phyloP scores from a whole-genome alignment of 2,329 filamentous ascomycete species.

The Fusarium begoniae region DNA sequence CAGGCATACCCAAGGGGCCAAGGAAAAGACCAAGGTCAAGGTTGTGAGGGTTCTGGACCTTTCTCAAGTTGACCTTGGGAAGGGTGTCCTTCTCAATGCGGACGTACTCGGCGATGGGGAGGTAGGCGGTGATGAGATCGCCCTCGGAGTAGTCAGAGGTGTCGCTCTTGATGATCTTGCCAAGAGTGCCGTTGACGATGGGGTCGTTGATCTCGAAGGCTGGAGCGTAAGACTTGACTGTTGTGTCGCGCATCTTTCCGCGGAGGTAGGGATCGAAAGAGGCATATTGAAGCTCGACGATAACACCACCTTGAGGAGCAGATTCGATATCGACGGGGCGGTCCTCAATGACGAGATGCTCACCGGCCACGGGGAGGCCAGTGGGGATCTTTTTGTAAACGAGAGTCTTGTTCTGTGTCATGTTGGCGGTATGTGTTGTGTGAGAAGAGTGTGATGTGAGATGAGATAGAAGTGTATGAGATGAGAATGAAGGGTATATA shows the following conservation, averaged over 20 bases:
- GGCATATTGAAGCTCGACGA: conserved; percentile 76
- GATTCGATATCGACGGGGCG: conserved; percentile 71
- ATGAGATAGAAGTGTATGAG: background rate
- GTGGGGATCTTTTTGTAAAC: conserved; percentile 76
- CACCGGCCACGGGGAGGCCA: conserved; percentile 73
- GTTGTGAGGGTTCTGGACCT: conserved; percentile 75
- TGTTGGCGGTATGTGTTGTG: conserved; percentile 27
- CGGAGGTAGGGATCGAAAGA: conserved; percentile 89
- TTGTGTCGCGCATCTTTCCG: conserved; percentile 75
- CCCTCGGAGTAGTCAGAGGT: conserved; percentile 69
- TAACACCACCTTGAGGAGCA: conserved; percentile 68
- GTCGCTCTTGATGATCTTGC: conserved; percentile 77
- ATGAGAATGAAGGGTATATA: background rate
- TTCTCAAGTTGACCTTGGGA: conserved; percentile 50
- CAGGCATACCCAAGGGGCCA: conserved; percentile 71
- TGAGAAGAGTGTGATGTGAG: background rate
- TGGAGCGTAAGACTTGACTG: conserved; percentile 64
- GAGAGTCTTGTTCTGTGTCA: conserved; percentile 73
- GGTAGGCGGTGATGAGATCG: conserved; percentile 68
- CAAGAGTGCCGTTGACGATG: conserved; percentile 70
- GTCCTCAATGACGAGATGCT: conserved; percentile 75
- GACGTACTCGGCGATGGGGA: conserved; percentile 76
- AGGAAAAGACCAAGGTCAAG: conserved; percentile 75
- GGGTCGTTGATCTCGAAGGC: conserved; percentile 68
- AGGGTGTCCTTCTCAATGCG: conserved; percentile 57